Evolutionary conservation across 208 protist genomes (phyloP), one percentile per base, ranked within the genome.

Genomic region (Trypanosoma congolense): DNA sequence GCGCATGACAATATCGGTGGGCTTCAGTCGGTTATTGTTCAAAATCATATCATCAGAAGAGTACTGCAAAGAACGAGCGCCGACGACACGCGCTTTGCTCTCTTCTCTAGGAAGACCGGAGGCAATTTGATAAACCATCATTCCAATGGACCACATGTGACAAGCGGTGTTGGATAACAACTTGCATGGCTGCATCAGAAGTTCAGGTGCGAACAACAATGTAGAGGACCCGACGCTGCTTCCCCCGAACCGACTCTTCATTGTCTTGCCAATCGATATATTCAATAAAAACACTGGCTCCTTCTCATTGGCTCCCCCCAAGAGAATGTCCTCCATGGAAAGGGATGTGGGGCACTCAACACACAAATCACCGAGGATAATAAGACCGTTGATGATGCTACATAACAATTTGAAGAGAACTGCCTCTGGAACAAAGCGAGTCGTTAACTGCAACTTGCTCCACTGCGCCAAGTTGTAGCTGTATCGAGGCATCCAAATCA

Each of bases 401-500:
- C 77, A 75, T 18, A 80, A 14, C 5, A 86, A 21, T 24, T 53
- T 54, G 5, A 63, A 16, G 26, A 84, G 47, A 26, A 47, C 41
- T 4, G 22, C 3, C 61, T 90, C 78, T 2, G 77, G 54, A 26
- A 88, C 61, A 25, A 28, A 61, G 19, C 36, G 41, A 36, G 21
- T 18, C 18, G 29, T 14, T 48, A 60, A 38, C 38, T 59, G 14
- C 19, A 18, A 4, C 54, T 62, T 19, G 68, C 77, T 65, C 84
- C 84, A 92, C 41, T 69, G 41, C 30, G 52, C 51, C 16, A 86
- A 55, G 41, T 68, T 75, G 14, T 58, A 19, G 19, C 43, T 19
- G 62, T 82, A 92, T 21, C 41, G 50, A 14, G 84, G 84, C 80
- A 92, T 88, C 78, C 80, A 92, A 21, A 81, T 43, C 29, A 88